A percentile compares a stretch with the other conserved stretches of the same genome.
Conservation (phyloP, 225 moss, liverwort and hornwort genomes). For the Neckera pumila region DNA sequence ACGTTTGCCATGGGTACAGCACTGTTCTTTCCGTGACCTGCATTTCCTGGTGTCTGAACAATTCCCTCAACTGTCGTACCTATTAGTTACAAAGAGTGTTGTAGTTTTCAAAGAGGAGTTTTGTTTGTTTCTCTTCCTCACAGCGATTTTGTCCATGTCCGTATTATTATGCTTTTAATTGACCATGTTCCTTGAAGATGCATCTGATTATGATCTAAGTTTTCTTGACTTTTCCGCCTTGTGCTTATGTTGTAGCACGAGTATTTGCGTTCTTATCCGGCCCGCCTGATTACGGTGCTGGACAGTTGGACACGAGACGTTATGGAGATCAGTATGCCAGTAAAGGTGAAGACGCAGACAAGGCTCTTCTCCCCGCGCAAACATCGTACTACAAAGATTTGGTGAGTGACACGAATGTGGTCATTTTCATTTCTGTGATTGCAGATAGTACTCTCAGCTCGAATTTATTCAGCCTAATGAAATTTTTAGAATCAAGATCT, state of each 20-base stretch:
- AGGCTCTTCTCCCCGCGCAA: conserved; percentile 96
- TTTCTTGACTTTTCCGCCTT: neutral
- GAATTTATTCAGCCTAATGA: neutral
- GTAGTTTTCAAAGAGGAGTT: neutral
- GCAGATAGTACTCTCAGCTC: neutral
- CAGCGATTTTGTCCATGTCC: neutral
- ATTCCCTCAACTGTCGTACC: neutral
- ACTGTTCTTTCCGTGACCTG: neutral
- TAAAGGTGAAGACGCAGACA: conserved; percentile 95
- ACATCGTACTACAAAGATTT: conserved; percentile 95
- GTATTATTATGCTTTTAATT: neutral
- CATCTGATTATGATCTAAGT: neutral
- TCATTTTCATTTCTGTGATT: neutral
- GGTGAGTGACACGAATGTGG: conserved; percentile 37
- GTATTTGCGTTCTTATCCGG: conserved; percentile 96
- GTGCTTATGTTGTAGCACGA: conserved; percentile 56
- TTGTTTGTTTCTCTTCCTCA: neutral
- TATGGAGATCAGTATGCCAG: conserved; percentile 98
- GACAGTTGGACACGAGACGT: conserved; percentile 93
- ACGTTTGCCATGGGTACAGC: conserved; percentile 90
- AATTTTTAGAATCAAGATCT: neutral
- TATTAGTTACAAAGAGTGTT: neutral
- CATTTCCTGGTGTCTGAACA: neutral
- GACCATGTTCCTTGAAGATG: neutral
- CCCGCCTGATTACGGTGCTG: conserved; percentile 97